Evolutionary conservation across 805 yeast species (phyloP).

Genomic region (Kluyveromyces nonfermentans): DNA sequence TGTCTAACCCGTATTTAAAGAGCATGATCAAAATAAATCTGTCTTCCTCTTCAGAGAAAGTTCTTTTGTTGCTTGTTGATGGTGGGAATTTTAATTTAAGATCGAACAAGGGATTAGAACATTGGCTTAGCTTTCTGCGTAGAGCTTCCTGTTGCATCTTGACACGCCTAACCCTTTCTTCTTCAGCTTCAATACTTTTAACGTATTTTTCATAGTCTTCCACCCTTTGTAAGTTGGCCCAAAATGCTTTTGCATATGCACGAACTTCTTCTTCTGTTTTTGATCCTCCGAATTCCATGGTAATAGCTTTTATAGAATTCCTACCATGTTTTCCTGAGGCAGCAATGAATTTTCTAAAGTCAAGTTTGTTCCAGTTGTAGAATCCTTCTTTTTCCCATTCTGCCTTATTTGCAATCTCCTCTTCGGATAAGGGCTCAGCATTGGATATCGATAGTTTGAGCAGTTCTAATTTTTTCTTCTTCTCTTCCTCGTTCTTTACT

Average conservation of each 20-base stretch:
- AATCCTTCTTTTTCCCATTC: slow-evolving; percentile 59
- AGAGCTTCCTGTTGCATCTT: slow-evolving; percentile 71
- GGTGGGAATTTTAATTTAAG: slow-evolving; percentile 65
- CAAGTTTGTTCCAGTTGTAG: slow-evolving; percentile 77
- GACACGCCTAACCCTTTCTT: slow-evolving; percentile 60
- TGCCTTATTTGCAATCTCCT: slow-evolving; percentile 57
- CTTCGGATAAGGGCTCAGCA: slow-evolving; percentile 75
- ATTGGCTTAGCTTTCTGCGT: slow-evolving; percentile 62
- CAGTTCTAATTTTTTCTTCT: slow-evolving; percentile 40
- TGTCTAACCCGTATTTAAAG: slow-evolving; percentile 71
- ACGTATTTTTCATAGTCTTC: slow-evolving; percentile 85
- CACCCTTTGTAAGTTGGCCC: slow-evolving; percentile 68
- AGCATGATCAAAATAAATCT: slow-evolving; percentile 74
- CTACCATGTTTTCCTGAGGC: slow-evolving; percentile 75
- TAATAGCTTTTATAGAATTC: slow-evolving; percentile 57
- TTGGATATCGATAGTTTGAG: slow-evolving; percentile 67
- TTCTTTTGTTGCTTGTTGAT: slow-evolving; percentile 50
- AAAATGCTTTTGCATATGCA: slow-evolving; percentile 69
- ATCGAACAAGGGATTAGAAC: slow-evolving; percentile 72
- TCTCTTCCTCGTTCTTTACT: slow-evolving; percentile 35
- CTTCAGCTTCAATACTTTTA: slow-evolving; percentile 78
- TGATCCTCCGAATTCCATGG: slow-evolving; percentile 65
- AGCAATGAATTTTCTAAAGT: slow-evolving; percentile 72
- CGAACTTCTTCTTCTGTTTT: slow-evolving; percentile 73
- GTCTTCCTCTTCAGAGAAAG: slow-evolving; percentile 85